Base-by-base conservation (phyloP, 352 stramenopile species). In the Globisporangium viniferum region DNA sequence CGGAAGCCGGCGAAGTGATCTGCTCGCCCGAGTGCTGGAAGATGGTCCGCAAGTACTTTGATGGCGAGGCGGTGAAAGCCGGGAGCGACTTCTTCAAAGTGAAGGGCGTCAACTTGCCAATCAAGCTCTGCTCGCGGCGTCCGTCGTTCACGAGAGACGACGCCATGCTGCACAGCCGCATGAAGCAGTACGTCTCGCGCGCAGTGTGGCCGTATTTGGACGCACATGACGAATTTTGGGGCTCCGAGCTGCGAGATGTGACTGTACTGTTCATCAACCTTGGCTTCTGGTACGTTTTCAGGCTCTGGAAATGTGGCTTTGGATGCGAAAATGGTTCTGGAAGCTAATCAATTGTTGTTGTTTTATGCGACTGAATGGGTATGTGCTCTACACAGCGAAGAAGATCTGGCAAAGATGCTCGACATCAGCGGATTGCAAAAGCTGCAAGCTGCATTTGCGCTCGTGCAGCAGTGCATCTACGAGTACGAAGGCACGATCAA, bases 401-500 rank as follows among this genome's bases (percentile, higher is more conserved):
- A 90, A 61, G 88, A 96, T 64, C 61, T 96, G 31, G 76, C 82
- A 20, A 79, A 80, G 64, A 94, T 94, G 85, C 75, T 92, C 3
- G 82, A 91, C 55, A 76, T 83, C 22, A 78, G 76, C 9, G 86
- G 87, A 1, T 67, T 96, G 0, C 86, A 94, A 57, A 75, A 76
- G 58, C 77, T 96, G 7, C 88, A 96, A 36, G 78, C 90, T 24
- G 89, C 89, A 10, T 96, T 96, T 74, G 78, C 80, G 27, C 73
- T 77, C 7, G 93, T 98, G 9, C 94, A 98, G 71, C 82, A 88
- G 65, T 90, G 89, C 54, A 91, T 98, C 5, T 98, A 97, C 77
- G 84, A 94, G 69, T 98, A 98, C 69, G 94, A 98, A 87, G 94
- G 94, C 67, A 97, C 89, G 18, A 96, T 98, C 69, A 98, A 98